Evolutionary conservation across 176 grass and related monocot species (phyloP).

Genomic region (Tillandsia leiboldiana): DNA sequence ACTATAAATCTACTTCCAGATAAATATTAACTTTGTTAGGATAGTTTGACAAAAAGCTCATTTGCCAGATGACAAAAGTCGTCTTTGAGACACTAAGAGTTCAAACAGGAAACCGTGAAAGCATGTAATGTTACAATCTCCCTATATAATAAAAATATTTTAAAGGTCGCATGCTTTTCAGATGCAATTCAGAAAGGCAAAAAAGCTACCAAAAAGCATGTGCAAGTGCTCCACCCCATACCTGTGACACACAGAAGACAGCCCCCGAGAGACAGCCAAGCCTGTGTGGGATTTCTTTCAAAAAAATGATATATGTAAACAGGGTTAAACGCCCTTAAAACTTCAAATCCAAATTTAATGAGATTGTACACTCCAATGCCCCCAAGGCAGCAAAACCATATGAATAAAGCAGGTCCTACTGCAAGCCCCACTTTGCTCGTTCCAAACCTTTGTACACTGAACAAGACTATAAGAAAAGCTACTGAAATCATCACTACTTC

Average conservation of each 20-base stretch:
- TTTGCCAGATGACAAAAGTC: too few relatives aligned
- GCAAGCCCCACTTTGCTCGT: constrained; percentile 90
- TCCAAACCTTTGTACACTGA: constrained; percentile 85
- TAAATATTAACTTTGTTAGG: too few relatives aligned
- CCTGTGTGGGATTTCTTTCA: constrained; percentile 65
- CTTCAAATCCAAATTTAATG: constrained; percentile 60
- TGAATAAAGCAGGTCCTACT: constrained; percentile 71
- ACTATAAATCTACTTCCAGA: too few relatives aligned
- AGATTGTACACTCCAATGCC: constrained; percentile 90
- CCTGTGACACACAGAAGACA: constrained; percentile 91
- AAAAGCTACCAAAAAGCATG: not conserved
- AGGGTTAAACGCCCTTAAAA: constrained; percentile 80
- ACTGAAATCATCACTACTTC: constrained; percentile 94
- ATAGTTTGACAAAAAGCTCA: too few relatives aligned
- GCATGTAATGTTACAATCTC: not conserved
- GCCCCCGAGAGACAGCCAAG: constrained; percentile 92
- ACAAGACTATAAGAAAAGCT: constrained; percentile 73
- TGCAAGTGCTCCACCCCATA: constrained; percentile 10
- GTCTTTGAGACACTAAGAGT: not conserved
- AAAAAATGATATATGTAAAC: constrained; percentile 80
- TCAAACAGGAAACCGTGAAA: not conserved
- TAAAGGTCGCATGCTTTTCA: not conserved
- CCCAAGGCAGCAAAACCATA: constrained; percentile 95
- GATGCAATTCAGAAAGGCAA: not conserved
- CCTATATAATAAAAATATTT: not conserved